A percentile compares a stretch with the other conserved stretches of the same genome.
Evolutionary conservation across 345 rosid genomes (phyloP).

Genomic region (Carallia brachiata): DNA sequence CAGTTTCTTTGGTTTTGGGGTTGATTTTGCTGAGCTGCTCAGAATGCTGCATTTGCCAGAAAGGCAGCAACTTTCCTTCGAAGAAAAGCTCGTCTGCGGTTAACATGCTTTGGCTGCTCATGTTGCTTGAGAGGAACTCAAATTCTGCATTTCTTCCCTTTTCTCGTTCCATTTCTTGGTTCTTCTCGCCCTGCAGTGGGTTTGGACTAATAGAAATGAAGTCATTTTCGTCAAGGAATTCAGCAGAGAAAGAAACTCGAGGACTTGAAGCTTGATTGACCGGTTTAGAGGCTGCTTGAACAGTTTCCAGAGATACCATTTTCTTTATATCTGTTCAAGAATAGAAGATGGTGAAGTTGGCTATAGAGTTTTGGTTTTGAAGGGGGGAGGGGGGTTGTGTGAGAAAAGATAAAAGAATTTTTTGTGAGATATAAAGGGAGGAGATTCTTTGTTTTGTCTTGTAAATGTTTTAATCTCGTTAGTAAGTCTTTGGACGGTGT

Average conservation of each 20-base stretch:
- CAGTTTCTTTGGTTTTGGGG: slow-evolving; percentile 36
- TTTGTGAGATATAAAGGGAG: slow-evolving; percentile 30
- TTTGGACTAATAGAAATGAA: slow-evolving; percentile 71
- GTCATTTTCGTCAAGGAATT: slow-evolving; percentile 55
- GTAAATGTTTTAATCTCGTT: slow-evolving; percentile 1
- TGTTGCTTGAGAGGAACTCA: slow-evolving; percentile 69
- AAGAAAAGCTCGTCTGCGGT: slow-evolving; percentile 88
- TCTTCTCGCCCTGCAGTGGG: slow-evolving; percentile 16
- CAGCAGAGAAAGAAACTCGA: slow-evolving; percentile 84
- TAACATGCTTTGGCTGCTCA: slow-evolving; percentile 49
- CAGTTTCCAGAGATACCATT: slow-evolving; percentile 60
- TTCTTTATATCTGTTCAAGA: not conserved
- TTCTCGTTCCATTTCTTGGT: slow-evolving; percentile 30
- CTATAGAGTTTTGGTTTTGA: too few species aligned
- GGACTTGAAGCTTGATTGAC: slow-evolving; percentile 51
- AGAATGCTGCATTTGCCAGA: slow-evolving; percentile 73
- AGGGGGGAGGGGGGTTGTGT: not conserved
- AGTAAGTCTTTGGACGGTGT: slow-evolving; percentile 39
- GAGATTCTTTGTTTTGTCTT: not conserved
- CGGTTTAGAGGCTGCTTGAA: slow-evolving; percentile 38
- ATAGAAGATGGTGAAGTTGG: slow-evolving; percentile 4
- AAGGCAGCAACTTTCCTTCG: slow-evolving; percentile 88
- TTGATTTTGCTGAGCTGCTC: slow-evolving; percentile 63
- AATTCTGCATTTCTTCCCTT: slow-evolving; percentile 57
- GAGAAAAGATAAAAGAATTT: slow-evolving; percentile 23